These are phyloP conservation scores for Talaromyces sp. DNA, from an alignment of 2,329 filamentous ascomycete species.

Conservation along the genomic window DNA sequence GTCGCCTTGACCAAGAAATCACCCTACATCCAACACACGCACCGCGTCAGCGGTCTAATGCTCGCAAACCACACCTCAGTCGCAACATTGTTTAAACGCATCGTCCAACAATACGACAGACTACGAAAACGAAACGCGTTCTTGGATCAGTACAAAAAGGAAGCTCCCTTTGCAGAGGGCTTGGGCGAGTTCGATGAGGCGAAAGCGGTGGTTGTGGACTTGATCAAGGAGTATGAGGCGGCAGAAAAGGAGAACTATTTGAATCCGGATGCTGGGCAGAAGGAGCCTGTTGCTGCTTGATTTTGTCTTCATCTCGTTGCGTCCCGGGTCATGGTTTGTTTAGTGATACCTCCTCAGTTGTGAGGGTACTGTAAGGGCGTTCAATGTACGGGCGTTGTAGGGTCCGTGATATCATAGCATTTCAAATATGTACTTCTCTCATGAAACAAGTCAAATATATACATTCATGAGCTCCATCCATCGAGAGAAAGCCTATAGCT, in stretches of 20 bases:
- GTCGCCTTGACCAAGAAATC: slow-evolving; percentile 95
- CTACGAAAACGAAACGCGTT: slow-evolving; percentile 97
- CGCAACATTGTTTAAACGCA: slow-evolving; percentile 91
- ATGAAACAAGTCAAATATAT: neutral
- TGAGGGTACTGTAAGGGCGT: slow-evolving; percentile 12
- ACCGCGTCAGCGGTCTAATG: slow-evolving; percentile 95
- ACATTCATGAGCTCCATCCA: neutral
- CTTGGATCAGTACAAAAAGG: slow-evolving; percentile 93
- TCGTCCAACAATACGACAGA: slow-evolving; percentile 85
- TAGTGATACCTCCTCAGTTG: slow-evolving; percentile 7
- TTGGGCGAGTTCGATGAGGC: slow-evolving; percentile 94
- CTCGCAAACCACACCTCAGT: slow-evolving; percentile 97
- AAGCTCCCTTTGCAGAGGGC: slow-evolving; percentile 86
- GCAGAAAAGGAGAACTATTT: slow-evolving; percentile 89
- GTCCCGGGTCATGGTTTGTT: neutral
- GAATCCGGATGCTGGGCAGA: slow-evolving; percentile 62
- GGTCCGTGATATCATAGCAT: neutral
- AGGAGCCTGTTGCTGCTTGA: slow-evolving; percentile 20
- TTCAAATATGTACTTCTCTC: slow-evolving; percentile 1
- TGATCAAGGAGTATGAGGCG: slow-evolving; percentile 93
- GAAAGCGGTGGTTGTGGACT: slow-evolving; percentile 80
- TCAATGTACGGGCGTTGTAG: neutral
- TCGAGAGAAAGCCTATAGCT: slow-evolving; percentile 22
- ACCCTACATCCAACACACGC: slow-evolving; percentile 89
- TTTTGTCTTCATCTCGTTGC: neutral